Evolutionary conservation across 805 yeast species (phyloP), one percentile per base, ranked within the genome.

Genomic region (Saccharomycopsis microspora): DNA sequence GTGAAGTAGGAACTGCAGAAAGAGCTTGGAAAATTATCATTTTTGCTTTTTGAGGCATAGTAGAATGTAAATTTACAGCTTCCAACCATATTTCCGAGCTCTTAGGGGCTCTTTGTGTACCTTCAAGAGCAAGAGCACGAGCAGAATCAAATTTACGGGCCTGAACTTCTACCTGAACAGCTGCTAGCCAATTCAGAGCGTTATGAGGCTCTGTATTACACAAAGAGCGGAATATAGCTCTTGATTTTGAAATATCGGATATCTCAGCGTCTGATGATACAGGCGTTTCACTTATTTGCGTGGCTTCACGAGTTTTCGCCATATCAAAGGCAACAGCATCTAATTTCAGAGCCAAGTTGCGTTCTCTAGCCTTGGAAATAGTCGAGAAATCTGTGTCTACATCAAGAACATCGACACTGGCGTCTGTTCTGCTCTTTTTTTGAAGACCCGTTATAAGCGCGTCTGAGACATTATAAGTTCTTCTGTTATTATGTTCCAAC

Each of bases 381-480:
- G 76, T 71, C 27, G 72, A 61, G 50, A 82, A 67, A 56, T 75
- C 70, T 0, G 78, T 70, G 28, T 42, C 41, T 9, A n/a, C 34
- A 34, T 45, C 46, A 35, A 42, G 56, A 32, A 28, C 61, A 4
- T 55, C 60, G 8, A 50, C 58, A 4, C 53, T 59, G 3, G 61
- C 54, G 10, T 62, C 68, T 7, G 58, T 43, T n/a, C 61, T 58
- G 5, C 59, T 64, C 31, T 55, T 51, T 9, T 47, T 50, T 9
- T 62, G 57, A 27, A 69, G 50, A 1, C 66, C 66, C 0, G 72
- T 65, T 2, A 83, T 56, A 5, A 86, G 61, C 1, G 77, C 59
- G 60, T 90, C 97, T 0, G 96, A 93, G 2, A 84, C 85, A 6
- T 95, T 87, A 60, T 87, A 90, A 39, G 75, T 76, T 51, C 96